These are phyloP conservation scores for Capronia epimyces DNA, from an alignment of 2,329 filamentous ascomycete species.

Conservation along the genomic window DNA sequence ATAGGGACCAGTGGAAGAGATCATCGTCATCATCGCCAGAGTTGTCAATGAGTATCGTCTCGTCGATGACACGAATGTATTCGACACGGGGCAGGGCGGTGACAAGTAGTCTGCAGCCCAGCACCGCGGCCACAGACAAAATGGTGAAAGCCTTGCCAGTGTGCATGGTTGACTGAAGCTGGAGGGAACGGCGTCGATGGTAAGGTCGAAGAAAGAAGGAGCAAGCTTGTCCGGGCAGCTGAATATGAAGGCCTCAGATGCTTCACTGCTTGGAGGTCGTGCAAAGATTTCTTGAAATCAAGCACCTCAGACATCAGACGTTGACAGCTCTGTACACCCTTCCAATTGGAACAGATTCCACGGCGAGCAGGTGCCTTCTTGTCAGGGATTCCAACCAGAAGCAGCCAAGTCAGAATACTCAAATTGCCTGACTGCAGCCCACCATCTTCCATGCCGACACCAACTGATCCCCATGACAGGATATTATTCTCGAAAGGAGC, in stretches of 20 bases:
- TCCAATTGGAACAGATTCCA: slow-evolving; percentile 1
- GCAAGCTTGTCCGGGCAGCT: neutral
- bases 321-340: slow-evolving; percentile 14
- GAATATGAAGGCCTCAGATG: slow-evolving; percentile 6
- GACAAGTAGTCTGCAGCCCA: slow-evolving; percentile 7
- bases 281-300: slow-evolving; percentile 10
- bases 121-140: slow-evolving; percentile 1
- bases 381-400: slow-evolving; percentile 5
- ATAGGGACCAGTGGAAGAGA: neutral
- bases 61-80: slow-evolving; percentile 10
- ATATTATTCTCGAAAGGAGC: neutral
- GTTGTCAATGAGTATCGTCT: neutral
- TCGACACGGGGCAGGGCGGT: slow-evolving; percentile 13
- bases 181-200: neutral
- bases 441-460: slow-evolving; percentile 2
- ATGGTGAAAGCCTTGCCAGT: neutral
- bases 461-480: neutral
- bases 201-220: neutral
- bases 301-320: neutral
- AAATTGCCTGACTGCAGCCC: slow-evolving; percentile 5
- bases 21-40: neutral
- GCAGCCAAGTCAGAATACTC: slow-evolving; percentile 8
- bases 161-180: slow-evolving; percentile 2
- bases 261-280: slow-evolving; percentile 4
- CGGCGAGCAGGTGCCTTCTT: neutral